Evolutionary conservation across 768 basidiomycete genomes (phyloP).

Genomic region (Lactifluus subvellereus): DNA sequence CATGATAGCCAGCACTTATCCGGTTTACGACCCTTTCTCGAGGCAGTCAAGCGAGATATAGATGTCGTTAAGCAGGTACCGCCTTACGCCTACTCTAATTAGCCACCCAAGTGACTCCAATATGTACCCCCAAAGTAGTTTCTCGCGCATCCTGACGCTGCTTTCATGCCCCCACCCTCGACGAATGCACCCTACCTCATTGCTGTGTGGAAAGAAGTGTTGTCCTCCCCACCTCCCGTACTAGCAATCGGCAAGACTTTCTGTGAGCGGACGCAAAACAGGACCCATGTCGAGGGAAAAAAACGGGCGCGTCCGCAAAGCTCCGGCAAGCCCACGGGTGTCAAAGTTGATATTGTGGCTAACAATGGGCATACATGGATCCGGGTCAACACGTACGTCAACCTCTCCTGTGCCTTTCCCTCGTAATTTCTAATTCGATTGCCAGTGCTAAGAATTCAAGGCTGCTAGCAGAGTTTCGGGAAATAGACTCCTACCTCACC

Average conservation of each 20-base stretch:
- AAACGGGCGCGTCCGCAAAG: conserved; percentile 17
- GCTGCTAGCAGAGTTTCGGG: conserved; percentile 72
- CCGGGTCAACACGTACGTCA: conserved; percentile 77
- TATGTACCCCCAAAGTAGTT: conserved; percentile 47
- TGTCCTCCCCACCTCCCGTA: conserved; percentile 53
- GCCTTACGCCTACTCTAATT: conserved; percentile 14
- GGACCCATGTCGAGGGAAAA: not conserved
- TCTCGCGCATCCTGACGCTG: conserved; percentile 43
- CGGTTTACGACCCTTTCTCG: conserved; percentile 38
- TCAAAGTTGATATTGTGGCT: conserved; percentile 79
- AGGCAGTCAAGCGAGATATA: conserved; percentile 41
- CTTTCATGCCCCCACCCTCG: conserved; percentile 46
- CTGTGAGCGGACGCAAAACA: conserved; percentile 19
- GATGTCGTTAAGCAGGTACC: conserved; percentile 39
- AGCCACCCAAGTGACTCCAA: conserved; percentile 7
- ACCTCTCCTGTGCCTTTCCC: conserved; percentile 7
- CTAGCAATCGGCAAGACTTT: conserved; percentile 56
- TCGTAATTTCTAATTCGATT: not conserved
- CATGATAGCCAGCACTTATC: conserved; percentile 28
- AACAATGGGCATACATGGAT: conserved; percentile 75
- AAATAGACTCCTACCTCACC: conserved; percentile 76
- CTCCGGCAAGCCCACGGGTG: conserved; percentile 26
- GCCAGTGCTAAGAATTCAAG: conserved; percentile 70
- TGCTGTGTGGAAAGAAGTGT: conserved; percentile 77
- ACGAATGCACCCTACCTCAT: conserved; percentile 78